A percentile compares a stretch with the other conserved stretches of the same genome.
Conservation (phyloP, 371 early-diverging fungal genomes). For the Lichtheimia corymbifera region DNA sequence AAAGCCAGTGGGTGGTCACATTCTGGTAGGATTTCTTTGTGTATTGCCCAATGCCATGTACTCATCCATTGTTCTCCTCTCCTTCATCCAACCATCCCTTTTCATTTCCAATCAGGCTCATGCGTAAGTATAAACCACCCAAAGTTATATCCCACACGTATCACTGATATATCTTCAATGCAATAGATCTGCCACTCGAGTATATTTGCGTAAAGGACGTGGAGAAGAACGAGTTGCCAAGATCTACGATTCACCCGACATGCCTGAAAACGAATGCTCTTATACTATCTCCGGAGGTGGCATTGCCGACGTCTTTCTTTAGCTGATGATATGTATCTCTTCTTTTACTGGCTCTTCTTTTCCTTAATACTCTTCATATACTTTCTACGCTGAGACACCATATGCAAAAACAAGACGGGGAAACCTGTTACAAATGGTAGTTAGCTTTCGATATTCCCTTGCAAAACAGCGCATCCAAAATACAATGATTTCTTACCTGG, state of each 20-base stretch:
- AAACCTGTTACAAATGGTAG: slow-evolving; percentile 50
- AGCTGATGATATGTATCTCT: slow-evolving; percentile 11
- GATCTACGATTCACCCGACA: slow-evolving; percentile 87
- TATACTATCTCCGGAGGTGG: slow-evolving; percentile 40
- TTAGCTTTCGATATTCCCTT: not conserved
- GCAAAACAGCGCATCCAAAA: not conserved
- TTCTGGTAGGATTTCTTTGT: slow-evolving; percentile 39
- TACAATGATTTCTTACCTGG: slow-evolving; percentile 53
- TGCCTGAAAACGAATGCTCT: slow-evolving; percentile 81
- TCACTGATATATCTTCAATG: too few species aligned
- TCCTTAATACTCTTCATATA: slow-evolving; percentile 44
- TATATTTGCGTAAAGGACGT: slow-evolving; percentile 85
- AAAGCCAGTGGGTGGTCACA: slow-evolving; percentile 85
- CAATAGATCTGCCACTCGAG: slow-evolving; percentile 61
- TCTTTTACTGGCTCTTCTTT: slow-evolving; percentile 11
- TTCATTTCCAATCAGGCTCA: slow-evolving; percentile 37
- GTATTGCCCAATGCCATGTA: not conserved
- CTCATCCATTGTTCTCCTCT: too few species aligned
- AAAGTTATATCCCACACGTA: too few species aligned
- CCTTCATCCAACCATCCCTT: too few species aligned
- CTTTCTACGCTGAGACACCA: slow-evolving; percentile 86
- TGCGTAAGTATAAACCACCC: slow-evolving; percentile 31
- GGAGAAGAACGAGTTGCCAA: slow-evolving; percentile 88
- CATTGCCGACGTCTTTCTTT: slow-evolving; percentile 31
- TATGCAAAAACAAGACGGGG: slow-evolving; percentile 86